These are phyloP conservation scores for Mucor mucedo DNA, from an alignment of 371 early-diverging fungal genomes.

Conservation along the genomic window DNA sequence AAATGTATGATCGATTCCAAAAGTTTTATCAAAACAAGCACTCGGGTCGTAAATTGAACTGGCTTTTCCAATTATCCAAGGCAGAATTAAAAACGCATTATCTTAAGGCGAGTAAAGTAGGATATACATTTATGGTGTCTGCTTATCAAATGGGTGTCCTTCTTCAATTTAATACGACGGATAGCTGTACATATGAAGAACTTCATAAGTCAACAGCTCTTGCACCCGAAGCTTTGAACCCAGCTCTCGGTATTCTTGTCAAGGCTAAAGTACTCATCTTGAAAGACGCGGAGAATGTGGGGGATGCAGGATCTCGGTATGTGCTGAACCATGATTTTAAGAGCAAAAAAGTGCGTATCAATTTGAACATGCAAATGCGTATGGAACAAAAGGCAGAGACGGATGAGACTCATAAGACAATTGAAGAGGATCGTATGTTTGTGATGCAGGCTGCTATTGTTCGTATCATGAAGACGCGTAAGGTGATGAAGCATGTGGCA, in stretches of 20 bases:
- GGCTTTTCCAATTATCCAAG: conserved; percentile 90
- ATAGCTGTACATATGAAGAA: conserved; percentile 69
- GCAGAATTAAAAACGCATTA: conserved; percentile 90
- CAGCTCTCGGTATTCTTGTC: conserved; percentile 76
- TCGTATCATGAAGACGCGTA: conserved; percentile 94
- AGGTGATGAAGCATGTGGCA: conserved; percentile 84
- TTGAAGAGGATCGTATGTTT: conserved; percentile 88
- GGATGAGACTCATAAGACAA: conserved; percentile 86
- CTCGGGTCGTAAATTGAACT: conserved; percentile 85
- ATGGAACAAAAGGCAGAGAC: conserved; percentile 87
- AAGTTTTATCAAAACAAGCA: conserved; percentile 85
- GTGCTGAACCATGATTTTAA: conserved; percentile 87
- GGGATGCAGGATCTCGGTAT: conserved; percentile 62
- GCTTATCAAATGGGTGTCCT: conserved; percentile 92
- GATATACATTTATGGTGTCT: conserved; percentile 80
- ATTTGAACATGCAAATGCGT: conserved; percentile 82
- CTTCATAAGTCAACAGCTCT: conserved; percentile 74
- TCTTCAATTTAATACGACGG: conserved; percentile 78
- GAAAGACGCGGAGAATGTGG: conserved; percentile 54
- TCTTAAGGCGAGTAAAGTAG: conserved; percentile 67
- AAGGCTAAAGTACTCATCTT: conserved; percentile 81
- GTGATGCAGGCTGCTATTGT: conserved; percentile 98
- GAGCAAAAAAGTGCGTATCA: conserved; percentile 86
- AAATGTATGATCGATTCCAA: conserved; percentile 81
- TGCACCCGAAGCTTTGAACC: conserved; percentile 66